Evolutionary conservation across 495 filamentous ascomycete species (phyloP), one percentile per base, ranked within the genome.

Genomic region (Terfezia claveryi): DNA sequence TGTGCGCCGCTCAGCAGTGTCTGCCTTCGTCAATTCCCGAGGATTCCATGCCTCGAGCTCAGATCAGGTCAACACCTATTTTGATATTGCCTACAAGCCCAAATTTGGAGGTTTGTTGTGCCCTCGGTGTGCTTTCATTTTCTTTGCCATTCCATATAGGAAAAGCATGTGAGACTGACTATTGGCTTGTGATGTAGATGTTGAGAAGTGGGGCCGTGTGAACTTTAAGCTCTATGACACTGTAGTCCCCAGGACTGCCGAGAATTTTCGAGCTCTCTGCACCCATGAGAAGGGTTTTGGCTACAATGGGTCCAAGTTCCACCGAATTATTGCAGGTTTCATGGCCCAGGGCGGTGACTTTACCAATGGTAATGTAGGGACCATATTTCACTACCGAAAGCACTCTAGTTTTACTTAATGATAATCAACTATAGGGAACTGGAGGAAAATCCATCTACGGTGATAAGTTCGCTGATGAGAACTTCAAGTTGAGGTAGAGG

Each of bases 321-420:
- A 99, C 77, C 85, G 91, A 64, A 80, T 99, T 62, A 99, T 99
- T 69, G 82, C 83, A 54, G 64, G 78, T 37, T 99, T 99, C 80
- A 99, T 99, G 91, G 85, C 95, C 68, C 91, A 99, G 76, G 91
- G 92, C 69, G 91, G 91, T 75, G 91, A 99, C 78, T 99, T 96
- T 77, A 99, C 91, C 68, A 82, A 81, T 67, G 80, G 80, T 68
- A 94, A 99, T 69, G 85, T 88, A 68, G 71, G 81, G 72, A 49
- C n/a, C 20, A 32, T 23, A 14, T 23, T 68, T 64, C 50, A 62
- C 38, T 63, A 63, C 57, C 68, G 64, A 57, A 66, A 56, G 68
- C 67, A 65, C 65, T 67, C 36, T 37, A 10, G 9, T 41, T 23
- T 23, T 17, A 57, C 52, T 58, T 59, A 38, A 50, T 64, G 53